Conservation (phyloP, 2,329 filamentous ascomycete genomes). For the Diaporthe vexans region DNA sequence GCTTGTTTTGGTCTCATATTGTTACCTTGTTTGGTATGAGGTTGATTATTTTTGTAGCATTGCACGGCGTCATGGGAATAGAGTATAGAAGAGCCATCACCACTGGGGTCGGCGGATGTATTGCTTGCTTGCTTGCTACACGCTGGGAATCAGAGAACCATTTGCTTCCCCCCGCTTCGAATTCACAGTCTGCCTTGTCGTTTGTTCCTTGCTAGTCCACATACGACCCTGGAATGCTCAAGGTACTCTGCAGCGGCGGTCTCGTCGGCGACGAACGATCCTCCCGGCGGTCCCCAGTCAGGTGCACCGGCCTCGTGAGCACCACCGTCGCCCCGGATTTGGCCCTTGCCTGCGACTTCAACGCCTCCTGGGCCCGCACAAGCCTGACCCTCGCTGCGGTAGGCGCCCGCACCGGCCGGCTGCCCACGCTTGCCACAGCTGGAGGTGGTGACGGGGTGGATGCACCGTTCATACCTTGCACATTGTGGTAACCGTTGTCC, state of each 20-base stretch:
- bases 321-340: constrained; percentile 19
- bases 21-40: not conserved
- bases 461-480: constrained; percentile 13
- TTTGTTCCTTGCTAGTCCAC: not conserved
- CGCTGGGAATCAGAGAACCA: not conserved
- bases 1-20: not conserved
- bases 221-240: constrained; percentile 35
- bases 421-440: not conserved
- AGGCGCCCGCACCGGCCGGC: constrained; percentile 15
- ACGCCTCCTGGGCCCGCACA: constrained; percentile 35
- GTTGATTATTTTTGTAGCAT: constrained; percentile 15
- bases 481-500: not conserved
- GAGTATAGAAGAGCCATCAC: constrained; percentile 4
- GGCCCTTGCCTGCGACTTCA: constrained; percentile 27
- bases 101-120: not conserved
- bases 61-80: constrained; percentile 38
- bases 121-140: not conserved
- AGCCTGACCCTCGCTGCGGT: constrained; percentile 37
- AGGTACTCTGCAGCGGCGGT: constrained; percentile 4
- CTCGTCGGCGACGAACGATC: not conserved
- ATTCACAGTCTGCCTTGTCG: not conserved
- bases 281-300: constrained; percentile 24
- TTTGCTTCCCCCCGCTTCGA: not conserved
- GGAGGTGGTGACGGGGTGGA: constrained; percentile 28
- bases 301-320: constrained; percentile 31